phyloP scores from a whole-genome alignment of 1,139 yeast species.

The Yamadazyma sp. region DNA sequence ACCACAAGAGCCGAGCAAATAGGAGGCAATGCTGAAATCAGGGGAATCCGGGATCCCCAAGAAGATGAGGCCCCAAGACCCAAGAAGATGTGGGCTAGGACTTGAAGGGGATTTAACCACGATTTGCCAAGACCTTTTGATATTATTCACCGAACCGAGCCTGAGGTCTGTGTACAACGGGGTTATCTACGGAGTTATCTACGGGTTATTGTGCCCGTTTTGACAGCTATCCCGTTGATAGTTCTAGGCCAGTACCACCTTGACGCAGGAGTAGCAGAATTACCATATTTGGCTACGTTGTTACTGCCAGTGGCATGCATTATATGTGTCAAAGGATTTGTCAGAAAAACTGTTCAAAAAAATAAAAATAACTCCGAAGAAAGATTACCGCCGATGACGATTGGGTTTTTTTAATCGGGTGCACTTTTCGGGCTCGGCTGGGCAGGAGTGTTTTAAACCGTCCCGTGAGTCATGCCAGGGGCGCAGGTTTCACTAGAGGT shows the following conservation, averaged over 20 bases:
- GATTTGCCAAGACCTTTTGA: constrained; percentile 68
- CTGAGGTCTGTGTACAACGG: constrained; percentile 72
- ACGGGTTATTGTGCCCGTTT: constrained; percentile 73
- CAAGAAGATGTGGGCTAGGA: constrained; percentile 68
- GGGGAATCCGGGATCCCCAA: constrained; percentile 84
- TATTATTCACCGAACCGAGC: constrained; percentile 73
- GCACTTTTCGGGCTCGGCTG: constrained; percentile 84
- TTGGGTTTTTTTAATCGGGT: constrained; percentile 65
- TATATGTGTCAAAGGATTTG: constrained; percentile 25
- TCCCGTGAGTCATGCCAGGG: constrained; percentile 83
- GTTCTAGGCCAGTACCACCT: constrained; percentile 61
- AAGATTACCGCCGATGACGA: constrained; percentile 69
- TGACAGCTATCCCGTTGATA: constrained; percentile 73
- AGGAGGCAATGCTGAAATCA: constrained; percentile 53
- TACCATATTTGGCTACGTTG: constrained; percentile 60
- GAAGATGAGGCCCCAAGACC: constrained; percentile 69
- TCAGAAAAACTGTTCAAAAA: constrained; percentile 29
- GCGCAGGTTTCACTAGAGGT: constrained; percentile 76
- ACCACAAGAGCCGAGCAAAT: constrained; percentile 59
- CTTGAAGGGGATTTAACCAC: constrained; percentile 62
- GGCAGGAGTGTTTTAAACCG: constrained; percentile 69
- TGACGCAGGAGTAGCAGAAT: constrained; percentile 51
- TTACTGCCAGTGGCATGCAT: constrained; percentile 54
- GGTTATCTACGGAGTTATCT: constrained; percentile 63
- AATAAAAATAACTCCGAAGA: constrained; percentile 73